Evolutionary conservation across 129 eudicot genomes (phyloP).

Genomic region (Tagetes patula): DNA sequence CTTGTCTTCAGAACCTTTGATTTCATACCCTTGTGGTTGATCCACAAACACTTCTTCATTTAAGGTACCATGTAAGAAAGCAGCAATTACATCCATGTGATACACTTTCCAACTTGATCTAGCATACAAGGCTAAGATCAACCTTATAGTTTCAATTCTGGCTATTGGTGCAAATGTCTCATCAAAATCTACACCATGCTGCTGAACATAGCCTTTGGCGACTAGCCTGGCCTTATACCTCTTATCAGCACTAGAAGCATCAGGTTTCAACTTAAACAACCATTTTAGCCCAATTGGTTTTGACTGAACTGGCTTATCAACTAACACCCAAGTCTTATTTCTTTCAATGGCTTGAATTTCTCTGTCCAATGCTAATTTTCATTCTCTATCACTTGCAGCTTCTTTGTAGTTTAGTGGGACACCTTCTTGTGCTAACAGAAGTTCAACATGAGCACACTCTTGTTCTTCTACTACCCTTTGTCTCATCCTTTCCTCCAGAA

Average conservation of each 20-base stretch:
- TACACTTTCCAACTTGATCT: neutral
- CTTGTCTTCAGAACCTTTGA: too few relatives aligned
- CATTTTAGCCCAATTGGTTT: too few relatives aligned
- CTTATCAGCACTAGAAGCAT: too few relatives aligned
- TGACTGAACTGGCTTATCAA: too few relatives aligned
- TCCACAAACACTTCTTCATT: too few relatives aligned
- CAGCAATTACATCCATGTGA: neutral
- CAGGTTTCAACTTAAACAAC: too few relatives aligned
- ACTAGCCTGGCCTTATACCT: neutral
- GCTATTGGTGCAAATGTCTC: neutral
- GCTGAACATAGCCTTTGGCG: neutral
- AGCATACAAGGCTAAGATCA: neutral
- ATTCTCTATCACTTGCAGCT: neutral
- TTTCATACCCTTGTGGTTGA: too few relatives aligned
- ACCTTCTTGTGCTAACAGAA: neutral
- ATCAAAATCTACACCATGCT: neutral
- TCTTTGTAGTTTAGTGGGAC: neutral
- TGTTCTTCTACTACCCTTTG: too few relatives aligned
- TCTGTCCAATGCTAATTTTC: neutral
- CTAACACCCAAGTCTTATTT: too few relatives aligned
- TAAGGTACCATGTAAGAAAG: neutral
- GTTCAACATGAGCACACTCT: neutral
- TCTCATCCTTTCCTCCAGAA: too few relatives aligned
- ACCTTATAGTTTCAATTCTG: neutral
- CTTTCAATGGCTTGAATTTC: neutral